Evolutionary conservation across 805 yeast species (phyloP).

Genomic region (Candida methanosorbosa): DNA sequence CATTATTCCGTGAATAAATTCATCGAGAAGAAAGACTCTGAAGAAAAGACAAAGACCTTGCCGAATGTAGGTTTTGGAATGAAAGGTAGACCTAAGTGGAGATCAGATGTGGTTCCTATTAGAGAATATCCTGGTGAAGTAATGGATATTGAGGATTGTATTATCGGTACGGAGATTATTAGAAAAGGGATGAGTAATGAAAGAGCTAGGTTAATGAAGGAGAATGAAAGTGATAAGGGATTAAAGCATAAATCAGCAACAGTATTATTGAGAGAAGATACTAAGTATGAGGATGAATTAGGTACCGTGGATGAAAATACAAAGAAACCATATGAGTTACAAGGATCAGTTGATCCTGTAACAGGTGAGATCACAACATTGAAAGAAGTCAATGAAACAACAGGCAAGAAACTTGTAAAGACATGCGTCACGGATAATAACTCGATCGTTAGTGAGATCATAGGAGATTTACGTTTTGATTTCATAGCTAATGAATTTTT

Average conservation of each 20-base stretch:
- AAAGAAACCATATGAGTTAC: constrained; percentile 22
- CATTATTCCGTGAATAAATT: constrained; percentile 76
- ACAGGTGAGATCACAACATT: constrained; percentile 28
- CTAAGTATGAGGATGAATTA: constrained; percentile 28
- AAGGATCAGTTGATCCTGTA: constrained; percentile 37
- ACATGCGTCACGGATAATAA: constrained; percentile 75
- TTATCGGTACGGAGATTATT: constrained; percentile 76
- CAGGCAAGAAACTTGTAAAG: constrained; percentile 30
- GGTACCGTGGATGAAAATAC: constrained; percentile 1
- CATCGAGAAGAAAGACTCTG: constrained; percentile 19
- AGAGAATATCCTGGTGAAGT: constrained; percentile 49
- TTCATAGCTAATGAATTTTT: constrained; percentile 95
- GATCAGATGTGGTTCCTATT: constrained; percentile 29
- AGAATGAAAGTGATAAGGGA: constrained; percentile 24
- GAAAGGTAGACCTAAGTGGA: constrained; percentile 72
- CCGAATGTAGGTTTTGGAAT: constrained; percentile 88
- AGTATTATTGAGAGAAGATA: constrained; percentile 71
- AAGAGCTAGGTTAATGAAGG: constrained; percentile 41
- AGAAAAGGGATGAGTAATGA: constrained; percentile 69
- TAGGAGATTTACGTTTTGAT: constrained; percentile 56
- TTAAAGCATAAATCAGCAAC: constrained; percentile 65
- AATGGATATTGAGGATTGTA: constrained; percentile 89
- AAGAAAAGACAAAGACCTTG: constrained; percentile 5
- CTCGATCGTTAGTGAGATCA: constrained; percentile 70
- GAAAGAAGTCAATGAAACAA: constrained; percentile 21